phyloP scores from a whole-genome alignment of 179 eudicot genomes.

The Silene noctiflora region DNA sequence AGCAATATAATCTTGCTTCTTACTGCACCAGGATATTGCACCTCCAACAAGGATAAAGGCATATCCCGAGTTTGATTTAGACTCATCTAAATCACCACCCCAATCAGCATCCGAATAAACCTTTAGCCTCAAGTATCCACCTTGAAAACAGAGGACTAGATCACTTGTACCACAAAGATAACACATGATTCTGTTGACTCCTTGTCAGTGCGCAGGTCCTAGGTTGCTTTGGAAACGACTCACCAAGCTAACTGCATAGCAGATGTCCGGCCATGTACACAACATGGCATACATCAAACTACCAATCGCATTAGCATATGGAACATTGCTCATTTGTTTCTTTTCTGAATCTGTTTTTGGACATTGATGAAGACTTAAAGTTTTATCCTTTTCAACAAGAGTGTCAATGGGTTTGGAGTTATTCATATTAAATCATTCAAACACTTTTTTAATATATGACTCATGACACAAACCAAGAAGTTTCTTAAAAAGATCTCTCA shows the following conservation, averaged over 20 bases:
- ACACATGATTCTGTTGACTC: too few species aligned
- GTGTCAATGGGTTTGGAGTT: slow-evolving; percentile 1
- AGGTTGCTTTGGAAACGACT: too few species aligned
- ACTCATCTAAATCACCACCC: background rate
- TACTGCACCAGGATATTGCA: background rate
- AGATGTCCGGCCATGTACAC: too few species aligned
- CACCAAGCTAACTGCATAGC: too few species aligned
- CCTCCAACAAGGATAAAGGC: background rate
- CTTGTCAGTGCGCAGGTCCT: too few species aligned
- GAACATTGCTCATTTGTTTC: too few species aligned
- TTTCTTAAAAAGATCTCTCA: background rate
- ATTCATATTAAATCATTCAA: background rate
- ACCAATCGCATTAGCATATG: background rate
- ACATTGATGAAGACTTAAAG: background rate
- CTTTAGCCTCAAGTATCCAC: background rate
- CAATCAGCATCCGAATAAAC: background rate
- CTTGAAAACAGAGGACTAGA: too few species aligned
- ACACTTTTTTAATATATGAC: background rate
- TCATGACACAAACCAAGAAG: background rate
- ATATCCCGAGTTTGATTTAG: background rate
- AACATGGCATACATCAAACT: background rate
- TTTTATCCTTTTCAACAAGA: background rate
- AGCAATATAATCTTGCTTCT: background rate
- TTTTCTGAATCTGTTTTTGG: background rate
- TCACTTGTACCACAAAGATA: too few species aligned